Conservation (phyloP, 768 basidiomycete genomes). For the Lentinula guzmanii region DNA sequence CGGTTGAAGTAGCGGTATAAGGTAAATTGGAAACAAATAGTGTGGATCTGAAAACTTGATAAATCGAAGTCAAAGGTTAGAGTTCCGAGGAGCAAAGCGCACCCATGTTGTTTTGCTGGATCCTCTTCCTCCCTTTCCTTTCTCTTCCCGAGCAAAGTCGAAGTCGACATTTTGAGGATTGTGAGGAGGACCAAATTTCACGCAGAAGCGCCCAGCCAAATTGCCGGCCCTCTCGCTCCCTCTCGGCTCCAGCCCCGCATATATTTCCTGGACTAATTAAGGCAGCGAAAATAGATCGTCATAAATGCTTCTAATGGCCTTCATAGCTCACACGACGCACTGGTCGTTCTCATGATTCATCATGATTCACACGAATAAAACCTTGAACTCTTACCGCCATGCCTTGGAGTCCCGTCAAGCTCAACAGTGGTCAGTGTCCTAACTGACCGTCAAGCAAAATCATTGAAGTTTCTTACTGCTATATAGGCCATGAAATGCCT, state of each 20-base stretch:
- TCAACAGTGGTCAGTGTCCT: slow-evolving; percentile 48
- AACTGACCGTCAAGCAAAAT: too few species aligned
- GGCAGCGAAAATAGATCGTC: not conserved
- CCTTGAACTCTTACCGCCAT: not conserved
- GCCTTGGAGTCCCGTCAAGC: slow-evolving; percentile 54
- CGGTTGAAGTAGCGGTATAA: slow-evolving; percentile 83
- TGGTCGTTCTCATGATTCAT: not conserved
- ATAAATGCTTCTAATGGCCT: not conserved
- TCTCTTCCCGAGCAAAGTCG: slow-evolving; percentile 34
- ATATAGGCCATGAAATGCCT: slow-evolving; percentile 41
- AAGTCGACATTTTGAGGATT: slow-evolving; percentile 12
- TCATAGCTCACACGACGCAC: not conserved
- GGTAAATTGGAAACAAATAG: slow-evolving; percentile 93
- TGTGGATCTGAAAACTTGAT: slow-evolving; percentile 50
- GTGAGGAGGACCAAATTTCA: not conserved
- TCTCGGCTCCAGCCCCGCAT: not conserved
- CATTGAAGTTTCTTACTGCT: not conserved
- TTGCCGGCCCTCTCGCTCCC: not conserved
- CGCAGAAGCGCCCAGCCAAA: not conserved
- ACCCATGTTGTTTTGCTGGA: slow-evolving; percentile 25
- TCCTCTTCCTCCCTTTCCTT: slow-evolving; percentile 32
- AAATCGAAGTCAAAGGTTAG: not conserved
- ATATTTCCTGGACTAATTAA: not conserved
- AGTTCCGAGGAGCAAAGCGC: not conserved
- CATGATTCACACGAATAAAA: not conserved